phyloP scores from a whole-genome alignment of 202 grass and related monocot species.

The Miscanthus sacchariflorus region DNA sequence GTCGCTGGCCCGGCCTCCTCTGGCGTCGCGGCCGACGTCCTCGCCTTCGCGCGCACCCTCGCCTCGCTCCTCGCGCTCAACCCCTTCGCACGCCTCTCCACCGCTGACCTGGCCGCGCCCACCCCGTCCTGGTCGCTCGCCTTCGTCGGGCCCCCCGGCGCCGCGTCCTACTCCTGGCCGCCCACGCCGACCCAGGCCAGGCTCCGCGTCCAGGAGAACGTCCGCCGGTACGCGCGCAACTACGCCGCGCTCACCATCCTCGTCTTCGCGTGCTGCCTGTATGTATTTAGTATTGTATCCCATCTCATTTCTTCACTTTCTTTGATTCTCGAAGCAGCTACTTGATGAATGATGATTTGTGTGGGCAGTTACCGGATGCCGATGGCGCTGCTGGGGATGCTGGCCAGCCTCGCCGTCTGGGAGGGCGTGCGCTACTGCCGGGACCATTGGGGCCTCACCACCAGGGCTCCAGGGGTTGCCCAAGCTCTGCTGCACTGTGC shows the following conservation, averaged over 20 bases:
- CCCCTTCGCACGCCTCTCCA: conserved; percentile 71
- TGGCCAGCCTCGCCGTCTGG: conserved; percentile 73
- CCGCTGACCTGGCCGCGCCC: conserved; percentile 64
- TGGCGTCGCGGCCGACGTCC: conserved; percentile 33
- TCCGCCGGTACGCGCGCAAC: conserved; percentile 83
- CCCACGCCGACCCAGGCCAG: conserved; percentile 73
- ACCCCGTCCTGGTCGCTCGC: conserved; percentile 85
- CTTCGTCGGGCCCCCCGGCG: conserved; percentile 63
- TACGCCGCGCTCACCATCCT: conserved; percentile 73
- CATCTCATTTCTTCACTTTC: background rate
- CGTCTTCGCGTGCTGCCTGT: conserved; percentile 91
- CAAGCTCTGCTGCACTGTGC: conserved; percentile 57
- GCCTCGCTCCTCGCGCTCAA: conserved; percentile 84
- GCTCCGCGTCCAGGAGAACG: conserved; percentile 94
- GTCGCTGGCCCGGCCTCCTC: conserved; percentile 29
- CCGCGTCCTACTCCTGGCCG: conserved; percentile 78
- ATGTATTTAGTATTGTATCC: background rate
- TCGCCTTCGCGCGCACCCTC: conserved; percentile 70
- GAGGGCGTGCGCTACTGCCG: conserved; percentile 72
- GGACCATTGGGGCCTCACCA: conserved; percentile 58
- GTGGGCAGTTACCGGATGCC: conserved; percentile 83
- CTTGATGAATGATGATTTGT: background rate
- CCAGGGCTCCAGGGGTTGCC: conserved; percentile 50
- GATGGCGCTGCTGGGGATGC: conserved; percentile 70
- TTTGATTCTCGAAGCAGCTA: background rate